phyloP scores from a whole-genome alignment of 345 rosid species.

The Salix koriyanagi region DNA sequence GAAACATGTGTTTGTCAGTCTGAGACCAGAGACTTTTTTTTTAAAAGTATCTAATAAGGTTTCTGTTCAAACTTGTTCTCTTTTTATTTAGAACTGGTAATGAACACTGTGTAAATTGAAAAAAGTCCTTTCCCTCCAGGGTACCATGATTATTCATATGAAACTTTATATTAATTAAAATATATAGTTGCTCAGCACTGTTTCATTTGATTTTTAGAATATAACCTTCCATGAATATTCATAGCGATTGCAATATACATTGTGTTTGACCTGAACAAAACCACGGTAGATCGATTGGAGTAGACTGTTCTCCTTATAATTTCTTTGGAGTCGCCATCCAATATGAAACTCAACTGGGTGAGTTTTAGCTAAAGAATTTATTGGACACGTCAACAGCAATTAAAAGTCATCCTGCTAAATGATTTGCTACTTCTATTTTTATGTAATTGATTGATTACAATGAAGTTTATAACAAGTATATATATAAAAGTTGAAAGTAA shows the following conservation, averaged over 20 bases:
- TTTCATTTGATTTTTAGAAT: neutral
- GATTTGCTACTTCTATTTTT: neutral
- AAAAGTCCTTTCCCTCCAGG: too few relatives aligned
- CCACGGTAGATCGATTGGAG: neutral
- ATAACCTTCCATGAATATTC: neutral
- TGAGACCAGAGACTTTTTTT: slow-evolving; percentile 29
- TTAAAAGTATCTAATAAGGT: neutral
- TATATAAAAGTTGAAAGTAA: neutral
- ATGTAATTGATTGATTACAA: neutral
- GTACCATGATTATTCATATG: too few relatives aligned
- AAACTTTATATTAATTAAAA: too few relatives aligned
- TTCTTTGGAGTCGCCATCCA: neutral
- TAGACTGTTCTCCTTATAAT: neutral
- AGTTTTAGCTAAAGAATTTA: neutral
- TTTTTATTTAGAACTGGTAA: neutral
- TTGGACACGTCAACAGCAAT: neutral
- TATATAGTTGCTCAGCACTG: neutral
- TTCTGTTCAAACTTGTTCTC: slow-evolving; percentile 6
- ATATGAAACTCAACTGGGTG: neutral
- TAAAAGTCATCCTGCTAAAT: neutral
- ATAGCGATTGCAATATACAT: neutral
- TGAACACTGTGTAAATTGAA: neutral
- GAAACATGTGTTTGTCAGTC: slow-evolving; percentile 10
- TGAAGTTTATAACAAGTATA: neutral
- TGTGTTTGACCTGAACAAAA: neutral